Evolutionary conservation across 106 monocot species (phyloP), one percentile per base, ranked within the genome.

Genomic region (Dendrobium huoshanense): DNA sequence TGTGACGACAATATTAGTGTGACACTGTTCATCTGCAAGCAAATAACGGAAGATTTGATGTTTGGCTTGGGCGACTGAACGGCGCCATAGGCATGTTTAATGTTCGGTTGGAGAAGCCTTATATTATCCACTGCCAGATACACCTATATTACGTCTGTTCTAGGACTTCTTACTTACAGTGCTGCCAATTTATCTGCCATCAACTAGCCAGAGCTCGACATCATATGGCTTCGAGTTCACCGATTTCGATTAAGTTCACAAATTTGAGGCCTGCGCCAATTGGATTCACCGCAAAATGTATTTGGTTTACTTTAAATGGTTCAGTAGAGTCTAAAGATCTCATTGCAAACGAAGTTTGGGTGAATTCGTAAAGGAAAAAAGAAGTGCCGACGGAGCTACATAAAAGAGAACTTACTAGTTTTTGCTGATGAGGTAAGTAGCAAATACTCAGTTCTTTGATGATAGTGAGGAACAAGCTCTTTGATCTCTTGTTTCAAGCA

Each of bases 141-240:
- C 65, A 87, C 87, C 0, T 86, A 90, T 55, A 77, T 92, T 18
- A 59, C 91, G 41, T 90, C 94, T 4, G 86, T 96, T 2, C 67
- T 92, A 9, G 94, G 93, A 2, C 85, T 96, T 49, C 85, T 96
- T 2, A 88, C 87, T 58, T 93, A 96, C 58, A 81, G 85, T 67
- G 96, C 96, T 1, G 43, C 84, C 3, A 83, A 96, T 72, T 43
- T 96, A 15, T 81, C 85, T 0, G 90, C 81, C 18, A 87, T 80
- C 44, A 79, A 83, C 55, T 80, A 88, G 48, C 55, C 83, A 1
- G 91, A 96, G 78, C 80, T 91, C 7, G 84, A 82, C 41, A 31
- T 88, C 6, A 67, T 88, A 67, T 88, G 22, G 90, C 85, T 41
- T 82, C 85, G 1, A 55, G 55, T 18, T 73, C 59, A 2, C 88